Conservation (phyloP, 352 stramenopile species). For the Peronospora destructor region DNA sequence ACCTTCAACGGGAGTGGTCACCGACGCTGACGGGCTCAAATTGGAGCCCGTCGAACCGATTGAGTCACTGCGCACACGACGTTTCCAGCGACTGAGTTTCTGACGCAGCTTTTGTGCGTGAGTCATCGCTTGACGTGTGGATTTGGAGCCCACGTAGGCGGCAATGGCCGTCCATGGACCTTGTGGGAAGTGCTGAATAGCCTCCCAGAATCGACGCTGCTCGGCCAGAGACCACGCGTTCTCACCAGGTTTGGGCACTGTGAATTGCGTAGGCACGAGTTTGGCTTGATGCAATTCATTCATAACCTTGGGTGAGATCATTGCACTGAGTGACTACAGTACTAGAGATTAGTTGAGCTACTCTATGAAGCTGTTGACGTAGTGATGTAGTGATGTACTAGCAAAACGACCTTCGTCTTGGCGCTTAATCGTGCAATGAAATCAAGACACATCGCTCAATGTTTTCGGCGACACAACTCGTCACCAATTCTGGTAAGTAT, state of each 20-base stretch:
- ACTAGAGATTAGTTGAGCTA: not conserved
- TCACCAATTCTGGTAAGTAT: too few relatives aligned
- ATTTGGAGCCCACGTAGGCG: constrained; percentile 52
- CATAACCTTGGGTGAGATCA: constrained; percentile 59
- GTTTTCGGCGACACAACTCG: constrained; percentile 2
- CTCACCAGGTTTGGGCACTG: constrained; percentile 43
- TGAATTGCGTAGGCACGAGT: constrained; percentile 52
- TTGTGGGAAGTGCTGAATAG: constrained; percentile 51
- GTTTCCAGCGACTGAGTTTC: constrained; percentile 56
- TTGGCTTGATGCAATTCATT: constrained; percentile 49
- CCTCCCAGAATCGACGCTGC: constrained; percentile 50
- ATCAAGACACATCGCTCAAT: constrained; percentile 8
- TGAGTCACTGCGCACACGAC: constrained; percentile 36
- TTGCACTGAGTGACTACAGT: constrained; percentile 9
- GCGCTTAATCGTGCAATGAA: constrained; percentile 25
- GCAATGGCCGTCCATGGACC: constrained; percentile 57
- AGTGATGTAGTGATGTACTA: constrained; percentile 12
- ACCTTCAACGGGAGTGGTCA: constrained; percentile 12
- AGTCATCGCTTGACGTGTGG: constrained; percentile 60
- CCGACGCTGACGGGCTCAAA: constrained; percentile 19
- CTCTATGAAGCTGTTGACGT: too few relatives aligned
- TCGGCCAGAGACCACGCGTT: constrained; percentile 43
- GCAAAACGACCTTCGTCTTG: constrained; percentile 9
- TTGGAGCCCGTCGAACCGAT: constrained; percentile 16
- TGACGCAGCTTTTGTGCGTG: constrained; percentile 63